Base-by-base conservation (phyloP, 495 filamentous ascomycete species). In the Penicillium angulare region DNA sequence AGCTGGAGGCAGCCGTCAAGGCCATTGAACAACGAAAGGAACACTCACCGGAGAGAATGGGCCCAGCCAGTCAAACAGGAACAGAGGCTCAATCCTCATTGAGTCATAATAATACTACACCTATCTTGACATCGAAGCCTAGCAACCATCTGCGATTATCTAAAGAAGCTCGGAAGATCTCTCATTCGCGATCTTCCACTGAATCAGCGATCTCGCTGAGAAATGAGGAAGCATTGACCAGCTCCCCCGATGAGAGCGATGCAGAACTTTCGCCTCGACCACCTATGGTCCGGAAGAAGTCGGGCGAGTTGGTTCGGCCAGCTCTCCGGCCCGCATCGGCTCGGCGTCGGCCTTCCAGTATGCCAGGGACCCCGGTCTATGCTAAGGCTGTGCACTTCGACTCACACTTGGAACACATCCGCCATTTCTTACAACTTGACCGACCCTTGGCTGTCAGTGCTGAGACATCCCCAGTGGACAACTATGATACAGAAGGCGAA, bases 301-400 rank as follows among this genome's bases (percentile, higher is more conserved):
- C 93, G 32, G 93, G 93, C 20, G 93, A 98, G 68, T 79, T 97
- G 43, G 93, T 98, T 43, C 85, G 92, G 55, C 95, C 93, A 5
- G 95, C 93, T 1, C 77, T 98, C 33, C 86, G 92, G 42, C 84
- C 86, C 21, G 69, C 88, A 5, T 87, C 85, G 3, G 53, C 67
- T 39, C 79, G 83, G 41, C 80, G 90, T 51, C 85, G 95, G 34
- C 92, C 91, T 1, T 95, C 88, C 0, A 97, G 92, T 68, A 95
- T 97, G 90, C 93, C 93, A 6, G 95, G 95, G 10, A 98, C 93
- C 5, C 93, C 93, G 0, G 95, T 92, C 0, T 97, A 90, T 65
- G 84, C 87, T 27, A 98, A 98, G 67, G 87, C 87, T 7, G 95
- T 97, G 16, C 93, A 97, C 66, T 97, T 97, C 65, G 92, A 98